These are phyloP conservation scores for Coniella lustricola DNA, from an alignment of 2,329 filamentous ascomycete species.

Conservation along the genomic window DNA sequence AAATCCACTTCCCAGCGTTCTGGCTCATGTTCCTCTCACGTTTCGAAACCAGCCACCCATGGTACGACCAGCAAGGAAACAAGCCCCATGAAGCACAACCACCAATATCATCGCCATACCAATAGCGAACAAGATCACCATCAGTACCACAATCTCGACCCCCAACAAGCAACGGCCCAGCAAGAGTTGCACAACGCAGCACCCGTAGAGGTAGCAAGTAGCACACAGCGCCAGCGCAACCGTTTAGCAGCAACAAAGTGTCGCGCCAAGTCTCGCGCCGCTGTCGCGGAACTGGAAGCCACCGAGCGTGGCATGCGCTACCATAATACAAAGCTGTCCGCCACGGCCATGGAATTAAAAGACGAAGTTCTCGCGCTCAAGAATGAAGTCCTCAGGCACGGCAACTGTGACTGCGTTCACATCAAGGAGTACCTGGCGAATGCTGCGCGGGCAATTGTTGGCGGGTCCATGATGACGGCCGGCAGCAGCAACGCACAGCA, in stretches of 20 bases:
- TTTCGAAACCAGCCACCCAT: too few species aligned
- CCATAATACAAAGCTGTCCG: conserved; percentile 18
- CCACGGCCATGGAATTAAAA: conserved; percentile 18
- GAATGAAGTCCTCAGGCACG: conserved; percentile 24
- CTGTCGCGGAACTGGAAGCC: conserved; percentile 21
- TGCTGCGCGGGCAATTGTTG: conserved; percentile 13
- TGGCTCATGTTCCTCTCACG: too few species aligned
- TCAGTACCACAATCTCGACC: too few species aligned
- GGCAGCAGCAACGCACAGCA: not conserved
- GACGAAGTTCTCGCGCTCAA: conserved; percentile 27
- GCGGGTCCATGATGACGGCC: not conserved
- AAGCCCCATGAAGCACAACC: not conserved
- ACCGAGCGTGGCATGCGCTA: conserved; percentile 17
- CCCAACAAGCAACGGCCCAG: too few species aligned
- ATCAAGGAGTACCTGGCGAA: conserved; percentile 24
- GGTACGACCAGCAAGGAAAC: too few species aligned
- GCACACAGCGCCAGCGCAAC: conserved; percentile 20
- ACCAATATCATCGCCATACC: not conserved
- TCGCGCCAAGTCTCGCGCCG: conserved; percentile 25
- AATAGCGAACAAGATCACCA: too few species aligned
- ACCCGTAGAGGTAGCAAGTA: not conserved
- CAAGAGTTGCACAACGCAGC: not conserved
- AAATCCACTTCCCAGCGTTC: too few species aligned
- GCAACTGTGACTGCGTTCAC: conserved; percentile 21
- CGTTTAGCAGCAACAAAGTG: conserved; percentile 25